Conservation (phyloP, 78 protist species). For the Planoprotostelium fungivorum region DNA sequence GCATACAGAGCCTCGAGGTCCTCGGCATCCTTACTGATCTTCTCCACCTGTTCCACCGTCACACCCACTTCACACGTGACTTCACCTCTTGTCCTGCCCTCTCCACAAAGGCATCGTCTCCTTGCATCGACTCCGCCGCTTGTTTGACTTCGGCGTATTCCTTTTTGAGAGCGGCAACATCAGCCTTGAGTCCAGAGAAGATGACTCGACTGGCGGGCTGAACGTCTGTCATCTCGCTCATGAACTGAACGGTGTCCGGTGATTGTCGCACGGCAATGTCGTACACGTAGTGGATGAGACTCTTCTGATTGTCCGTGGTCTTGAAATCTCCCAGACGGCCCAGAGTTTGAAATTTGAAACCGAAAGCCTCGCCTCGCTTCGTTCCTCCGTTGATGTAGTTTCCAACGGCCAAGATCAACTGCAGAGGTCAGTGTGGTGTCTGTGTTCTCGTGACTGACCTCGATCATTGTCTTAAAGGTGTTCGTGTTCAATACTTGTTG, state of each 20-base stretch:
- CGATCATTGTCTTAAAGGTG: background rate
- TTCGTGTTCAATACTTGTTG: background rate
- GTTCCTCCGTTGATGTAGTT: constrained; percentile 59
- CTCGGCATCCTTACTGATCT: background rate
- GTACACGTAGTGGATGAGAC: constrained; percentile 18
- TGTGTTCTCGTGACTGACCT: constrained; percentile 1
- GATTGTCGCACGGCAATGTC: background rate
- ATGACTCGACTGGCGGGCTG: background rate
- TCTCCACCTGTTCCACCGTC: background rate
- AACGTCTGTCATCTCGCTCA: background rate
- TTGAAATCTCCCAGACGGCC: constrained; percentile 37
- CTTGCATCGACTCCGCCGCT: background rate
- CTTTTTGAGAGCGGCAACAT: background rate
- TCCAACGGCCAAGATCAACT: constrained; percentile 38
- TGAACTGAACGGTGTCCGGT: background rate
- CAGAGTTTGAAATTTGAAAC: constrained; percentile 51
- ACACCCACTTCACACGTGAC: background rate
- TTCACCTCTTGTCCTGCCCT: background rate
- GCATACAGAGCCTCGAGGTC: background rate
- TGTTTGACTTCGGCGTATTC: background rate
- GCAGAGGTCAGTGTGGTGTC: constrained; percentile 2
- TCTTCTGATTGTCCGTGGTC: constrained; percentile 29
- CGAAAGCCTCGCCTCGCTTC: constrained; percentile 55
- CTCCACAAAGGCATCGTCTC: background rate
- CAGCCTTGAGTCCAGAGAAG: background rate